Percentiles rank a stretch among this genome's conserved stretches.
Conservation (phyloP, 805 yeast species). For the Pichia rugopelliculosa region DNA sequence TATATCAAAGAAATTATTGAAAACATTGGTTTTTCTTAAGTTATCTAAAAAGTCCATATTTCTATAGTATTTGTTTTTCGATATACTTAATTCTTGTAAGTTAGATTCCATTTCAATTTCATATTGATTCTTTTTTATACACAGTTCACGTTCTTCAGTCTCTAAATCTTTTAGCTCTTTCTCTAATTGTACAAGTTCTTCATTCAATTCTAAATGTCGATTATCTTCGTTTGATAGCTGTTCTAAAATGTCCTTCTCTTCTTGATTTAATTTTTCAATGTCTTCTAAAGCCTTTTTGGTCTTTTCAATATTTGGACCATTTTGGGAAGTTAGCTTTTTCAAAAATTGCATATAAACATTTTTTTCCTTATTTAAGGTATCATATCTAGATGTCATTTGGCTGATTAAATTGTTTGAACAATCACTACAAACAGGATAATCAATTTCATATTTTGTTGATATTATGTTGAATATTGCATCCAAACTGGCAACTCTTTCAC, state of each 20-base stretch:
- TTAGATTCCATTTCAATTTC: constrained; percentile 47
- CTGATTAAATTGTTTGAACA: constrained; percentile 65
- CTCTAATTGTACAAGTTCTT: constrained; percentile 40
- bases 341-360: constrained; percentile 71
- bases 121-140: constrained; percentile 44
- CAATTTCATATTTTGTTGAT: constrained; percentile 72
- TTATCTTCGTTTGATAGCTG: constrained; percentile 37
- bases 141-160: constrained; percentile 39
- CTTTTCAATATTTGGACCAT: constrained; percentile 35
- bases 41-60: constrained; percentile 61
- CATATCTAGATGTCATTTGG: constrained; percentile 61
- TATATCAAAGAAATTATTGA: constrained; percentile 74
- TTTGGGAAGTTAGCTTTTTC: constrained; percentile 56
- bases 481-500: constrained; percentile 38
- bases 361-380: constrained; percentile 66
- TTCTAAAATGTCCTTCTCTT: constrained; percentile 30
- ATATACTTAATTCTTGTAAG: constrained; percentile 49
- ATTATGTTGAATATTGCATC: constrained; percentile 64
- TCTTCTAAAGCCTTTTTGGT: constrained; percentile 41
- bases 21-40: constrained; percentile 71
- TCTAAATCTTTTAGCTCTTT: constrained; percentile 31
- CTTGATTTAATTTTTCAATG: constrained; percentile 35
- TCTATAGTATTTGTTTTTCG: constrained; percentile 54
- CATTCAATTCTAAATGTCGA: constrained; percentile 38
- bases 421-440: constrained; percentile 82